A percentile compares a stretch with the other conserved stretches of the same genome.
phyloP scores from a whole-genome alignment of 1,284 basidiomycete species.

The Boletellus deceptivus region DNA sequence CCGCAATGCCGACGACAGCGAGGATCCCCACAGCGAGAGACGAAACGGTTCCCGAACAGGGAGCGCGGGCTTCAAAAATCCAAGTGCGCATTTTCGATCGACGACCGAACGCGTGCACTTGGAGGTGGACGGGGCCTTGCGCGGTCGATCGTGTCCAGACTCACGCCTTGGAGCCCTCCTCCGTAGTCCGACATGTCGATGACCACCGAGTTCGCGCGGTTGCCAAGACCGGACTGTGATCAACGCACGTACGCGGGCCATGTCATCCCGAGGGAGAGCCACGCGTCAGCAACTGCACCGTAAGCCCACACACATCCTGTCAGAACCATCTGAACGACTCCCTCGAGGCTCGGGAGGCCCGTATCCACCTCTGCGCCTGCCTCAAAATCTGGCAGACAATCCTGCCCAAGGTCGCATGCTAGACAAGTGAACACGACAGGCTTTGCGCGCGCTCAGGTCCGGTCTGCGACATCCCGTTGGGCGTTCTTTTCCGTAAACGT shows the following conservation, averaged over 20 bases:
- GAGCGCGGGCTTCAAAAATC: conserved; percentile 36
- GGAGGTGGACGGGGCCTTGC: conserved; percentile 14
- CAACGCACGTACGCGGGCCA: conserved; percentile 21
- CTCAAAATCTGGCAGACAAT: too few relatives aligned
- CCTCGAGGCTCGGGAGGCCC: not conserved
- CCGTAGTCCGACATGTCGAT: conserved; percentile 26
- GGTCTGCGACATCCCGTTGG: too few relatives aligned
- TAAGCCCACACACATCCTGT: conserved; percentile 4
- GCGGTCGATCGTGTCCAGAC: conserved; percentile 31
- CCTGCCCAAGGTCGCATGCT: too few relatives aligned
- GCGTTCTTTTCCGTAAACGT: too few relatives aligned
- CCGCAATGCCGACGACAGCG: conserved; percentile 30
- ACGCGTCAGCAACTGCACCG: conserved; percentile 21
- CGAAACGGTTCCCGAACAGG: conserved; percentile 43
- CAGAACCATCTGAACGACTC: conserved; percentile 27
- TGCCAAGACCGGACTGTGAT: conserved; percentile 3
- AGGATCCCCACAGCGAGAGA: conserved; percentile 29
- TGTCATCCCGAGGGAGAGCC: conserved; percentile 26
- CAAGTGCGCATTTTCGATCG: conserved; percentile 24
- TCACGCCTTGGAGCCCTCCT: conserved; percentile 11
- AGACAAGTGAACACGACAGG: too few relatives aligned
- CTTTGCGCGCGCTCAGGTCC: too few relatives aligned
- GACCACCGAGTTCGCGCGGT: conserved; percentile 33
- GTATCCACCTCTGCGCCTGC: too few relatives aligned
- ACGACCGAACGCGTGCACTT: conserved; percentile 26